A percentile compares a stretch with the other conserved stretches of the same genome.
phyloP scores from a whole-genome alignment of 1,139 yeast genomes.

The Kodamaea anthophila region DNA sequence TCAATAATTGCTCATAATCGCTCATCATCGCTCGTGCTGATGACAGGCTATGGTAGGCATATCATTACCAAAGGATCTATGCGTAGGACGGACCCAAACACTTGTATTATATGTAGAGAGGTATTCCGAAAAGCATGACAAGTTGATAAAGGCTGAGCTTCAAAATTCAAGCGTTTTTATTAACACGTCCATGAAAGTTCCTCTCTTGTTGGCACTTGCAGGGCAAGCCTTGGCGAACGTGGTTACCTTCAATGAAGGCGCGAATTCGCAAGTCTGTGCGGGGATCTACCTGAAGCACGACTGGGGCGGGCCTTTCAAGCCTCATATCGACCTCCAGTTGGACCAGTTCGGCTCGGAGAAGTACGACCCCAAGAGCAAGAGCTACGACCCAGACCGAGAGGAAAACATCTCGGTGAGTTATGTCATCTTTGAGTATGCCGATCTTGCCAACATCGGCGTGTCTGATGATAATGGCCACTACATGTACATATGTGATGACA shows the following conservation, averaged over 20 bases:
- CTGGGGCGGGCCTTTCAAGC: slow-evolving; percentile 74
- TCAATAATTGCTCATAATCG: too few species aligned
- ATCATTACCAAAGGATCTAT: too few species aligned
- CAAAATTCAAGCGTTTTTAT: too few species aligned
- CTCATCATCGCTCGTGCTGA: too few species aligned
- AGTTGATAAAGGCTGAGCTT: too few species aligned
- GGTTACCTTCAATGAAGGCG: slow-evolving; percentile 40
- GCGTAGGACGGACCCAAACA: too few species aligned
- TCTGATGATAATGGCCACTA: slow-evolving; percentile 22
- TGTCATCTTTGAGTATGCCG: slow-evolving; percentile 79
- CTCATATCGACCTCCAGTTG: slow-evolving; percentile 53
- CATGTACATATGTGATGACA: slow-evolving; percentile 71
- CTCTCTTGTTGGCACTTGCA: slow-evolving; percentile 1
- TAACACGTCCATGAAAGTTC: slow-evolving; percentile 2
- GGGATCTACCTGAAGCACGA: slow-evolving; percentile 87
- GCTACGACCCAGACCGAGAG: slow-evolving; percentile 15
- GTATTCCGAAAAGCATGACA: too few species aligned
- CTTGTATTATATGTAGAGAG: too few species aligned
- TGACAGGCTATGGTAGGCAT: too few species aligned
- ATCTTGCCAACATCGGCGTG: slow-evolving; percentile 63
- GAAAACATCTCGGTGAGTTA: slow-evolving; percentile 50
- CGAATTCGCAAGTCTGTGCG: slow-evolving; percentile 63
- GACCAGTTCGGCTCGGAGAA: slow-evolving; percentile 26
- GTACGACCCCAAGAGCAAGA: slow-evolving; percentile 22
- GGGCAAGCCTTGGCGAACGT: slow-evolving; percentile 27